Conservation (phyloP, 192 early-diverging fungal species). For the Umbelopsis sp. region DNA sequence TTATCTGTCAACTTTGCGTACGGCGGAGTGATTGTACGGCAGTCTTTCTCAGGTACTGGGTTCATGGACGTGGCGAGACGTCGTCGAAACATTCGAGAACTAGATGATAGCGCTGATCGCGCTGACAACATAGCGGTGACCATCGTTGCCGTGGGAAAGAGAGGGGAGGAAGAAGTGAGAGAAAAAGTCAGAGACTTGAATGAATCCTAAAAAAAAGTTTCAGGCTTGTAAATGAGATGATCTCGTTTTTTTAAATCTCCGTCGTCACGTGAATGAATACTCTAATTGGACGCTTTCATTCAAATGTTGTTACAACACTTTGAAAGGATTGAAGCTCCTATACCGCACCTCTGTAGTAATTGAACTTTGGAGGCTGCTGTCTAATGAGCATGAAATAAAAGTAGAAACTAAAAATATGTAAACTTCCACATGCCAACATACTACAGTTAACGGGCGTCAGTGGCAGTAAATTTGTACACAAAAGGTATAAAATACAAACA, state of each 20-base stretch:
- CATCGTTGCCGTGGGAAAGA: slow-evolving; percentile 4
- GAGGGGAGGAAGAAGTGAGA: slow-evolving; percentile 8
- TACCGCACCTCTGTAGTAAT: too few relatives aligned
- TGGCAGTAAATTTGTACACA: too few relatives aligned
- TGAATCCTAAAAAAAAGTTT: neutral
- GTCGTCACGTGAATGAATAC: neutral
- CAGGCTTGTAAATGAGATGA: slow-evolving; percentile 7
- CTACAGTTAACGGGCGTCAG: too few relatives aligned
- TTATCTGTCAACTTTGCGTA: slow-evolving; percentile 51
- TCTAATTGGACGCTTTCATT: neutral
- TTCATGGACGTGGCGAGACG: slow-evolving; percentile 29
- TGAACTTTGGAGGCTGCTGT: too few relatives aligned
- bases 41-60: slow-evolving; percentile 43
- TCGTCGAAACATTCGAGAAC: neutral
- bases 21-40: slow-evolving; percentile 51
- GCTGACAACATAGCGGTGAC: slow-evolving; percentile 11
- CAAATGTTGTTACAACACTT: too few relatives aligned
- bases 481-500: too few relatives aligned
- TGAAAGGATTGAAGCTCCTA: too few relatives aligned
- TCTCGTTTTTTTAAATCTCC: slow-evolving; percentile 15
- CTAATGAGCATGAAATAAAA: too few relatives aligned
- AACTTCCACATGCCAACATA: too few relatives aligned
- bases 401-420: too few relatives aligned
- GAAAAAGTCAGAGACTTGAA: neutral
- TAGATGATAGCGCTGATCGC: neutral